Conservation (phyloP, 352 stramenopile genomes). For the Phytophthora lateralis region DNA sequence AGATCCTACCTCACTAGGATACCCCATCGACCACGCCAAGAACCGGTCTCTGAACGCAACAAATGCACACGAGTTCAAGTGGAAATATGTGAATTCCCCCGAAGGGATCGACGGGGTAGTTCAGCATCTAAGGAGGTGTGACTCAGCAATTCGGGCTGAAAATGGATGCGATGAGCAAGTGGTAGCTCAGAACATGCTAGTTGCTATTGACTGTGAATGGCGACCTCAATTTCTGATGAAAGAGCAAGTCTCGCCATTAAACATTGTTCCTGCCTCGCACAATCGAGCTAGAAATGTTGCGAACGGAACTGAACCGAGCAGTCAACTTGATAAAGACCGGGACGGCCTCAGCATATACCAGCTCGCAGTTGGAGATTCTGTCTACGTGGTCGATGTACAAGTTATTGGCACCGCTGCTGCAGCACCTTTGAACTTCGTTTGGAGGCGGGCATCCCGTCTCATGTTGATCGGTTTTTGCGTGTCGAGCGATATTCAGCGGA, state of each 20-base stretch:
- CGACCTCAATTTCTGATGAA: slow-evolving; percentile 51
- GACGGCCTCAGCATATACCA: slow-evolving; percentile 60
- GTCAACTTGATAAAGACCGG: slow-evolving; percentile 19
- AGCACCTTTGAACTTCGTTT: slow-evolving; percentile 47
- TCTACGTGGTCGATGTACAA: slow-evolving; percentile 71
- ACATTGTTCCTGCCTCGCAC: neutral
- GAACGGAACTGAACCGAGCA: neutral
- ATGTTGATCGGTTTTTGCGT: slow-evolving; percentile 64
- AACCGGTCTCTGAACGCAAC: slow-evolving; percentile 29
- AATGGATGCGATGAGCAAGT: slow-evolving; percentile 5
- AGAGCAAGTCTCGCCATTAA: slow-evolving; percentile 7
- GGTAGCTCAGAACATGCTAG: slow-evolving; percentile 27
- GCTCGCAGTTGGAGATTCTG: slow-evolving; percentile 41
- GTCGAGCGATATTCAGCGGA: slow-evolving; percentile 49
- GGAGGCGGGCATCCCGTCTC: slow-evolving; percentile 37
- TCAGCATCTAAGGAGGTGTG: slow-evolving; percentile 19
- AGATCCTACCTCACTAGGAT: no score
- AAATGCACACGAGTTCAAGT: slow-evolving; percentile 21
- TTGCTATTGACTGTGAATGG: slow-evolving; percentile 76
- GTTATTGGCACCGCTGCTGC: slow-evolving; percentile 42
- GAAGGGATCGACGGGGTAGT: slow-evolving; percentile 33
- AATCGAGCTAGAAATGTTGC: slow-evolving; percentile 2
- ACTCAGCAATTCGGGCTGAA: slow-evolving; percentile 2
- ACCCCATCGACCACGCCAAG: slow-evolving; percentile 33
- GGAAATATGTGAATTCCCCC: slow-evolving; percentile 39